Base-by-base conservation (phyloP, 2,329 filamentous ascomycete species). In the Xylariaceae sp. region DNA sequence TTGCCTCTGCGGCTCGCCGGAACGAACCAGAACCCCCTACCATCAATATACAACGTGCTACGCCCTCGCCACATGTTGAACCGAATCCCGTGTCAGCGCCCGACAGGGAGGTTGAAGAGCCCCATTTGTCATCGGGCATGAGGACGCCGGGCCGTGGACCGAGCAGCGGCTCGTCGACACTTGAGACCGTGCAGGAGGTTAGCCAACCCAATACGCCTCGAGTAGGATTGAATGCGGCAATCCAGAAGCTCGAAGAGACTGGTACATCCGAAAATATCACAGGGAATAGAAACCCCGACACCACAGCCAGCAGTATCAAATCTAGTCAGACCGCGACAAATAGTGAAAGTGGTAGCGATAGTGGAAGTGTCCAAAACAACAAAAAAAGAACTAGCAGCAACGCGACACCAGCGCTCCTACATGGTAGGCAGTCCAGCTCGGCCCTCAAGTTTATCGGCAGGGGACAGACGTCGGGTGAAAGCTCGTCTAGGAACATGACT, bases 181-280 rank as follows among this genome's bases (percentile, higher is more conserved):
- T 96, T 53, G 92, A 95, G 72, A 96, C 94, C 0, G 92, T 97
- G 15, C 88, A 96, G 68, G 92, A 96, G 76, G 85, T 87, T 50
- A 94, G 89, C 72, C 81, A 89, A 56, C 84, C 87, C 41, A 85
- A 83, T 47, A 88, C 88, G 1, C 87, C 89, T 65, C 76, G 71
- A 63, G 73, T 72, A 47, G 68, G 67, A 30, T 63, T 73, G 56
- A 75, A 77, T 55, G 70, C 74, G 15, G 73, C 74, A 21, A 63
- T 80, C 48, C 80, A 82, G 53, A 80, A 75, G 68, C 71, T 76
- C 21, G 75, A 76, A 41, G 76, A 81, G 58, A 78, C 76, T 63
- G 69, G 79, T 8, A 65, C 68, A 3, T 71, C 72, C 1, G 74
- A 76, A 53, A 64, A 71, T 15, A 69, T 71, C 22, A 70, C 72